Evolutionary conservation across 2,329 filamentous ascomycete genomes (phyloP), one percentile per base, ranked within the genome.

Genomic region (Capronia americana): DNA sequence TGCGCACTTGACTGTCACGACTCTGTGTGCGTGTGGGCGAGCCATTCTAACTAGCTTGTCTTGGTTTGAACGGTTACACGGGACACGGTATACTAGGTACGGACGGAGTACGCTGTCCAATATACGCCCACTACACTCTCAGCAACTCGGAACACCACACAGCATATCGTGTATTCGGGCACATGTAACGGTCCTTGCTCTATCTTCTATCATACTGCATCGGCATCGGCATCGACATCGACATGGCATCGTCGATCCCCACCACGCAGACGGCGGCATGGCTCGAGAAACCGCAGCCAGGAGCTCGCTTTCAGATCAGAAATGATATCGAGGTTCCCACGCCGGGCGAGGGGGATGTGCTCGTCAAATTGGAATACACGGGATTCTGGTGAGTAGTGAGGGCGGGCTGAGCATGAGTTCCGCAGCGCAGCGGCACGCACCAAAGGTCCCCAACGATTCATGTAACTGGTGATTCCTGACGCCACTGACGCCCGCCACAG

Each of bases 341-440:
- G 5, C 80, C 80, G 0, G 70, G 70, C 4, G 67, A 77, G 1
- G 76, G 79, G 3, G 79, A 83, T 63, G 65, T 83, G n/a, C 76
- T 83, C 14, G 75, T 83, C 46, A 82, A 83, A 65, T 74, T 83
- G 10, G 81, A 83, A 67, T 82, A 74, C 70, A 82, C 79, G 0
- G 81, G 81, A 0, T 79, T 83, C 26, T 83, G 62, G 62, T 64
- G 50, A 55, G 51, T 24, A 10, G n/a, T n/a, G n/a, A n/a, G n/a
- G n/a, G n/a, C n/a, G n/a, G n/a, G n/a, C n/a, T n/a, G n/a, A n/a
- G n/a, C n/a, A n/a, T n/a, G n/a, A n/a, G n/a, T n/a, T n/a, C n/a
- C n/a, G n/a, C n/a, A n/a, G n/a, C n/a, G n/a, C n/a, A n/a, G n/a
- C n/a, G n/a, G n/a, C n/a, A n/a, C n/a, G n/a, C n/a, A n/a, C n/a